Evolutionary conservation across 176 grass and related monocot genomes (phyloP).

Genomic region (Oryza glumipatula): DNA sequence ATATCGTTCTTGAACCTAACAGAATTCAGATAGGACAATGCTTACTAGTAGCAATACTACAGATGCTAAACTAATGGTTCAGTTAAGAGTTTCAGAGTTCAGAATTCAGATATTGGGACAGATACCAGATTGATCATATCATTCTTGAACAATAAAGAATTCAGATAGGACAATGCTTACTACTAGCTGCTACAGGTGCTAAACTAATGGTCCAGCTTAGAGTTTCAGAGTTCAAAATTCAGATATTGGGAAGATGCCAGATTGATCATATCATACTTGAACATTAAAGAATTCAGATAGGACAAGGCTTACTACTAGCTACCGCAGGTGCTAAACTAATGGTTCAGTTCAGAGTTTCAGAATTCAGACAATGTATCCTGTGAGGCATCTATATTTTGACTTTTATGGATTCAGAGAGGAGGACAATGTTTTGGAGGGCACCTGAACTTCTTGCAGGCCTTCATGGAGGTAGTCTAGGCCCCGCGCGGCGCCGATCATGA

Average conservation of each 20-base stretch:
- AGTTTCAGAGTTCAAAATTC: slow-evolving; percentile 8
- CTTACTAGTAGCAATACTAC: too few relatives aligned
- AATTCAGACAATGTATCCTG: too few relatives aligned
- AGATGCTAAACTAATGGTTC: too few relatives aligned
- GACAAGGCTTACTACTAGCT: too few relatives aligned
- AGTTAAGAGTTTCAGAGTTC: too few relatives aligned
- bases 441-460: slow-evolving; percentile 79
- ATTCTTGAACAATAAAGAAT: not conserved
- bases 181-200: too few relatives aligned
- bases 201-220: too few relatives aligned
- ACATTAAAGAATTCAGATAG: not conserved
- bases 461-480: slow-evolving; percentile 73
- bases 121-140: not conserved
- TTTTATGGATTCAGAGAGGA: not conserved
- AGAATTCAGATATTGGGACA: slow-evolving; percentile 11
- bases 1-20: not conserved
- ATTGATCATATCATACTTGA: not conserved
- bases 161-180: not conserved
- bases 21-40: not conserved
- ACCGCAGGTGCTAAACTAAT: too few relatives aligned
- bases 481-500: slow-evolving; percentile 66
- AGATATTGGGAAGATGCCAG: not conserved
- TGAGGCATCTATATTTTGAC: not conserved
- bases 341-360: too few relatives aligned
- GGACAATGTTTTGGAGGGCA: slow-evolving; percentile 33